Percentiles rank a stretch among this genome's conserved stretches.
These are phyloP conservation scores for Neckera pumila DNA, from an alignment of 225 moss, liverwort and hornwort genomes.

Conservation along the genomic window DNA sequence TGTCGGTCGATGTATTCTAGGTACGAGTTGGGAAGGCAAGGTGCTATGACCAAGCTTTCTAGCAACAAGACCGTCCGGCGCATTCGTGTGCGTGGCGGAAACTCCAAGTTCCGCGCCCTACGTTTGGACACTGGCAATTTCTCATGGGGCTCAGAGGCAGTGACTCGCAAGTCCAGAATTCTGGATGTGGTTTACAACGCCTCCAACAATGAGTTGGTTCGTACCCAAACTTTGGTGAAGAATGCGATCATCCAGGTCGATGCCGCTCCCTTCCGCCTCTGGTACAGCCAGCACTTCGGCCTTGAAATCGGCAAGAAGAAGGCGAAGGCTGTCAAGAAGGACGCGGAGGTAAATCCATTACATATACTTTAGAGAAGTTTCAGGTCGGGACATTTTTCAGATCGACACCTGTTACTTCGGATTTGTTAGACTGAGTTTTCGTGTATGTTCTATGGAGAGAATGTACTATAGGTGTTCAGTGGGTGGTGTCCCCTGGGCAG, in stretches of 20 bases:
- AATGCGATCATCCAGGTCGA: slow-evolving; percentile 59
- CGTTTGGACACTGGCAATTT: slow-evolving; percentile 91
- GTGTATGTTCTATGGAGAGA: neutral
- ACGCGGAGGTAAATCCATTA: slow-evolving; percentile 12
- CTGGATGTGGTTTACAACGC: slow-evolving; percentile 86
- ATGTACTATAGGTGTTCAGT: neutral
- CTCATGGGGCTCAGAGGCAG: slow-evolving; percentile 77
- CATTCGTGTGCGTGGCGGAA: slow-evolving; percentile 70
- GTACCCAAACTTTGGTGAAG: slow-evolving; percentile 57
- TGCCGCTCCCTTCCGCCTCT: slow-evolving; percentile 46
- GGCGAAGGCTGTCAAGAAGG: slow-evolving; percentile 38
- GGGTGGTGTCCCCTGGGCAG: no score
- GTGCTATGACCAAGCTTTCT: slow-evolving; percentile 88
- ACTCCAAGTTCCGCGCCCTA: slow-evolving; percentile 81
- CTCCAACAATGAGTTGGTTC: slow-evolving; percentile 59
- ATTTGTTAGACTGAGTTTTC: neutral
- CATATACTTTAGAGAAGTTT: neutral
- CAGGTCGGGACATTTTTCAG: neutral
- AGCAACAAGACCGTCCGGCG: slow-evolving; percentile 82
- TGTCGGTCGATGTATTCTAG: slow-evolving; percentile 11
- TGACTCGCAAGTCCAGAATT: slow-evolving; percentile 71
- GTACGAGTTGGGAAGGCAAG: slow-evolving; percentile 90
- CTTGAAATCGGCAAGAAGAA: slow-evolving; percentile 63
- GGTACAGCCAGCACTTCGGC: slow-evolving; percentile 51
- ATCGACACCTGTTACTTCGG: no score